Evolutionary conservation across 768 basidiomycete genomes (phyloP).

Genomic region (Trichaptum fuscoviolaceum): DNA sequence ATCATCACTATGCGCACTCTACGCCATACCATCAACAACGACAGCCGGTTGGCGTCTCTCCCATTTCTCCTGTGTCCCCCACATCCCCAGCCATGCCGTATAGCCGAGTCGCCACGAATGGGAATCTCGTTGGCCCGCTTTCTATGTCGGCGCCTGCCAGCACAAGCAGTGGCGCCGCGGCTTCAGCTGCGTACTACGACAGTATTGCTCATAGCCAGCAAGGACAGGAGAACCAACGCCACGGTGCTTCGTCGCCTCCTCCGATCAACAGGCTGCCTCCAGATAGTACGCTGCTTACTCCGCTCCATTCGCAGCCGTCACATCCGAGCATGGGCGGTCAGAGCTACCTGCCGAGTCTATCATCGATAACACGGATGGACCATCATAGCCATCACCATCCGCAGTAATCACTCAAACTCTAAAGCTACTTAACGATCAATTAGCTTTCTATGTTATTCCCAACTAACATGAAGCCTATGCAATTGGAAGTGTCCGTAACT

Average conservation of each 20-base stretch:
- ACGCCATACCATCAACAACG: neutral
- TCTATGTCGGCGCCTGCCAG: neutral
- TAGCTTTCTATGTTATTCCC: neutral
- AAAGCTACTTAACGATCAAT: neutral
- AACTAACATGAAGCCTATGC: neutral
- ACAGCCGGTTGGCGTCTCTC: neutral
- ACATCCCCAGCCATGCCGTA: neutral
- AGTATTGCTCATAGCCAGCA: neutral
- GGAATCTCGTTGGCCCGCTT: neutral
- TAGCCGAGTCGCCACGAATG: too few relatives aligned
- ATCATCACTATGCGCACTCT: neutral
- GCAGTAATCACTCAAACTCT: neutral
- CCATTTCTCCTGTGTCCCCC: neutral
- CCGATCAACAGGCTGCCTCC: constrained; percentile 37
- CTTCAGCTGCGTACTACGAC: constrained; percentile 3
- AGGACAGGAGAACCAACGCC: neutral
- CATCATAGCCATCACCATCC: neutral
- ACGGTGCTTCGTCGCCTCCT: constrained; percentile 4
- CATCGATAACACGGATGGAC: neutral
- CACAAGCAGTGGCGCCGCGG: neutral
- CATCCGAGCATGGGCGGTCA: neutral
- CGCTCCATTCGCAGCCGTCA: constrained; percentile 28
- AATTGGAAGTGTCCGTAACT: neutral
- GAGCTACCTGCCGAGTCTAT: constrained; percentile 5
- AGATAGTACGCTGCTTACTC: constrained; percentile 66